phyloP scores from a whole-genome alignment of 1,139 yeast genomes.

The Suhomyces yuchorum region DNA sequence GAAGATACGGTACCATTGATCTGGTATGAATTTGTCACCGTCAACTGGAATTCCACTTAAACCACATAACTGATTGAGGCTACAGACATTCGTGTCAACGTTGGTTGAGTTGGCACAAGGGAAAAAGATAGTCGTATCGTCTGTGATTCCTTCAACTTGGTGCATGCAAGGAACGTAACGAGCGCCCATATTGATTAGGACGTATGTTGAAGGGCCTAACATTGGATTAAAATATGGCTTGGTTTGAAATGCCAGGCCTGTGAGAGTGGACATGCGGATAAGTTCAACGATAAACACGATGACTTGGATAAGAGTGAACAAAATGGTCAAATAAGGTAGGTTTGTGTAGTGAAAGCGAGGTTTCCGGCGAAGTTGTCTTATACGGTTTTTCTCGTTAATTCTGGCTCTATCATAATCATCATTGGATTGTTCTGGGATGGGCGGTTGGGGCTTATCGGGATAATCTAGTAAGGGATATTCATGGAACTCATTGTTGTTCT shows the following conservation, averaged over 20 bases:
- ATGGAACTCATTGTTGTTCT: constrained; percentile 6
- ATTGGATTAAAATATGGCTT: constrained; percentile 76
- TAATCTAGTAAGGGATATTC: constrained; percentile 8
- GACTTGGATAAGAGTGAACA: constrained; percentile 54
- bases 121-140: constrained; percentile 47
- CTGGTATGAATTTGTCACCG: constrained; percentile 41
- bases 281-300: constrained; percentile 70
- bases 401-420: constrained; percentile 7
- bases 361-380: constrained; percentile 20
- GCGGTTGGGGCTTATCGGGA: constrained; percentile 11
- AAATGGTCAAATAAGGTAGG: constrained; percentile 49
- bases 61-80: constrained; percentile 63
- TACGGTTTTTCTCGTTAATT: constrained; percentile 14
- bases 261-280: constrained; percentile 56
- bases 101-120: constrained; percentile 76
- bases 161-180: constrained; percentile 76
- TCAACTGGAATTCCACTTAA: constrained; percentile 47
- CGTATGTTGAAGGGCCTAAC: constrained; percentile 77
- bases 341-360: constrained; percentile 49
- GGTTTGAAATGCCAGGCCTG: constrained; percentile 71
- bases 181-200: constrained; percentile 71
- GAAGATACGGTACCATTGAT: constrained; percentile 72
- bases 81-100: constrained; percentile 55
- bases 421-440: constrained; percentile 4
- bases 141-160: constrained; percentile 51